phyloP scores from a whole-genome alignment of 306 rosid species.

The Citrullus mucosospermus region DNA sequence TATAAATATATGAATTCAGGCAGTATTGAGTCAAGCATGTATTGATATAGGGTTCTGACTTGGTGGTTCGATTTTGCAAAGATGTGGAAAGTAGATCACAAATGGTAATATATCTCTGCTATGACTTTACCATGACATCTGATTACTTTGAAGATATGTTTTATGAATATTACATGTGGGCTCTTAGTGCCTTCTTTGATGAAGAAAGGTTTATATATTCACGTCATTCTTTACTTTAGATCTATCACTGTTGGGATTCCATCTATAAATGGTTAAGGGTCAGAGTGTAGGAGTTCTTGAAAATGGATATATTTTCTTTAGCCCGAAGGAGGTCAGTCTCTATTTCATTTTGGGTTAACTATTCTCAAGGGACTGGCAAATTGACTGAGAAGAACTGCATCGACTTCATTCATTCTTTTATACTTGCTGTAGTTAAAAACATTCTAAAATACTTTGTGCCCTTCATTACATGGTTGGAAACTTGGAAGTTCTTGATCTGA shows the following conservation, averaged over 20 bases:
- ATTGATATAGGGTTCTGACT: constrained; percentile 53
- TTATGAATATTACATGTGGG: background rate
- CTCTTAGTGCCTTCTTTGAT: background rate
- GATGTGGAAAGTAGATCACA: constrained; percentile 90
- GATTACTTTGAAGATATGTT: background rate
- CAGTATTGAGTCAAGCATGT: constrained; percentile 15
- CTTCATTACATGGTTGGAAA: background rate
- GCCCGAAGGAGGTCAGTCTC: background rate
- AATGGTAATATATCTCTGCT: constrained; percentile 40
- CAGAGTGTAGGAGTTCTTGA: background rate
- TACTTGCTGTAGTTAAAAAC: background rate
- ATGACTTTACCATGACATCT: constrained; percentile 8
- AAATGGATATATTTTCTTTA: background rate
- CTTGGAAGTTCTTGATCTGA: background rate
- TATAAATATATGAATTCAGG: constrained; percentile 6
- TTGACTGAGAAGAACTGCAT: background rate
- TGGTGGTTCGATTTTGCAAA: constrained; percentile 76
- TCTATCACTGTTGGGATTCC: background rate
- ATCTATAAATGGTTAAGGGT: background rate
- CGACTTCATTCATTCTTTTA: background rate
- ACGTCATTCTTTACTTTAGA: background rate
- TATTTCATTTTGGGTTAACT: background rate
- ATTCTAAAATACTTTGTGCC: background rate
- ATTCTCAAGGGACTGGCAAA: background rate
- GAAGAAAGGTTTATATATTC: background rate